phyloP scores from a whole-genome alignment of 805 yeast species.

The Spathaspora girioi region DNA sequence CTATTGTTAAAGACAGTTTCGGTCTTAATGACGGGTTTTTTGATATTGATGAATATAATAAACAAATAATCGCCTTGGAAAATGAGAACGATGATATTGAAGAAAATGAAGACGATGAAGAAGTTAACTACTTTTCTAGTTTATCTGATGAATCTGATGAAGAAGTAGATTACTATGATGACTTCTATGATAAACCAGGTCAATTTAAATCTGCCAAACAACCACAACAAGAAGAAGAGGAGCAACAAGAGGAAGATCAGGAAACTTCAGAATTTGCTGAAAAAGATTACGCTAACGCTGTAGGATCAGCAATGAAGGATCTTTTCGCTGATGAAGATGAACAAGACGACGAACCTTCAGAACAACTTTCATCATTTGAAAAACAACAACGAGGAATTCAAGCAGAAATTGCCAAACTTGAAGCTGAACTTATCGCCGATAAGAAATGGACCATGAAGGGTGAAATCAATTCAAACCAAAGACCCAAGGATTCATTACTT shows the following conservation, averaged over 20 bases:
- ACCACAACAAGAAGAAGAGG: slow-evolving; percentile 9
- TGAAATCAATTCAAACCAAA: slow-evolving; percentile 75
- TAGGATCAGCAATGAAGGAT: slow-evolving; percentile 60
- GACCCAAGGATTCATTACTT: slow-evolving; percentile 82
- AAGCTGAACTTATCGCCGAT: slow-evolving; percentile 82
- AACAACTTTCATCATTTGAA: slow-evolving; percentile 68
- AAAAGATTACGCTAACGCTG: slow-evolving; percentile 59
- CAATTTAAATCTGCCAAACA: slow-evolving; percentile 13
- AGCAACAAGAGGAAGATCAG: slow-evolving; percentile 36
- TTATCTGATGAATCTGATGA: slow-evolving; percentile 38
- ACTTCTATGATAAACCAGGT: slow-evolving; percentile 55
- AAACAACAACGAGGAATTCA: slow-evolving; percentile 75
- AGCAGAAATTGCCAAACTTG: slow-evolving; percentile 73
- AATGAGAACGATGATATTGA: slow-evolving; percentile 32
- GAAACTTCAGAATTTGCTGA: slow-evolving; percentile 33
- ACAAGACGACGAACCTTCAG: slow-evolving; percentile 20
- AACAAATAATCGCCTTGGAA: slow-evolving; percentile 60
- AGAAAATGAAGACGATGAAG: slow-evolving; percentile 26
- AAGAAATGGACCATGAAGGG: slow-evolving; percentile 95
- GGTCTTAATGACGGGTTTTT: slow-evolving; percentile 84
- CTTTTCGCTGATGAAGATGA: slow-evolving; percentile 47
- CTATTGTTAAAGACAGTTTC: slow-evolving; percentile 44
- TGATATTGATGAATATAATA: slow-evolving; percentile 78
- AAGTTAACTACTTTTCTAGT: slow-evolving; percentile 38
- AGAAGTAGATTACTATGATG: slow-evolving; percentile 59